These are phyloP conservation scores for Solanum virginianum DNA, from an alignment of 257 asterid genomes.

Conservation along the genomic window DNA sequence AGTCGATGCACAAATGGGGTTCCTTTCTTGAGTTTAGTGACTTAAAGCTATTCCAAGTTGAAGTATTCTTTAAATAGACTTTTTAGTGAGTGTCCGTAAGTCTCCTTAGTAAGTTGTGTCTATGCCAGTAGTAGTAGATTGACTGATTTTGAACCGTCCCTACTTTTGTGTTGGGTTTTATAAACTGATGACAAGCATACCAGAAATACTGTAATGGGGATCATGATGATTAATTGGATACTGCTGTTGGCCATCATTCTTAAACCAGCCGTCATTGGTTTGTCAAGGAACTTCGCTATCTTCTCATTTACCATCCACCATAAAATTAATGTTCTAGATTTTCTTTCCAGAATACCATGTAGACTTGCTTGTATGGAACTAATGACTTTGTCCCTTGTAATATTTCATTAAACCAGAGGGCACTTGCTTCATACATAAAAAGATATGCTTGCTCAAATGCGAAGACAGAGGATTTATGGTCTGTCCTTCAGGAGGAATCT, in stretches of 20 bases:
- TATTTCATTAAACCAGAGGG: constrained; percentile 43
- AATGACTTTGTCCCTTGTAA: background rate
- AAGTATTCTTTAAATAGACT: background rate
- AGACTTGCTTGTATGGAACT: background rate
- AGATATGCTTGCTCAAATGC: constrained; percentile 79
- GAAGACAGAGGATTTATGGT: constrained; percentile 92
- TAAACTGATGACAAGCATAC: background rate
- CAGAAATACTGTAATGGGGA: background rate
- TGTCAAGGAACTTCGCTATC: background rate
- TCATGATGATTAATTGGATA: background rate
- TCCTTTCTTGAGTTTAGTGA: background rate
- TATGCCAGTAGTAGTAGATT: background rate
- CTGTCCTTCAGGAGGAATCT: constrained; percentile 82
- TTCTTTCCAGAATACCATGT: background rate
- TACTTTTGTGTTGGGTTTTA: background rate
- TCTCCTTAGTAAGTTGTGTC: background rate
- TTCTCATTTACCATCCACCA: background rate
- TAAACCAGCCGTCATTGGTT: background rate
- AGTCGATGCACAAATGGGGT: background rate
- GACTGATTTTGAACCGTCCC: background rate
- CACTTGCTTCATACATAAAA: constrained; percentile 81
- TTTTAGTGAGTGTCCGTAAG: background rate
- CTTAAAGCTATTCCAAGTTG: background rate
- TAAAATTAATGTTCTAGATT: background rate
- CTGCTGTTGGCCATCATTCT: background rate